phyloP scores from a whole-genome alignment of 2,329 filamentous ascomycete genomes.

The Claviceps maximensis region DNA sequence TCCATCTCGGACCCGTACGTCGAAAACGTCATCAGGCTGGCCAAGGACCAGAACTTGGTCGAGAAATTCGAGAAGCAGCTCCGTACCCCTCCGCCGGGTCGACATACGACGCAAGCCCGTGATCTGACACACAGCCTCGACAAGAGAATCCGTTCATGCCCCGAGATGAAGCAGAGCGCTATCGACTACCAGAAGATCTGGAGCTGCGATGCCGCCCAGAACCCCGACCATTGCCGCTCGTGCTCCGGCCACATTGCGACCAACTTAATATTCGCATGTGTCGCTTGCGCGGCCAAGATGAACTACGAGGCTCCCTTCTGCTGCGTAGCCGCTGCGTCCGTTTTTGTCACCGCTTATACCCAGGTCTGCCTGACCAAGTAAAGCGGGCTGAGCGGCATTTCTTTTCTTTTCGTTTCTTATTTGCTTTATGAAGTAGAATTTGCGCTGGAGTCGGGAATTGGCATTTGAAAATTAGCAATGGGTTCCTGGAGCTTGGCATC shows the following conservation, averaged over 20 bases:
- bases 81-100: too few relatives aligned
- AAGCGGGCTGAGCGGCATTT: not conserved
- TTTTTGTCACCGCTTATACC: not conserved
- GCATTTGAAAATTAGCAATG: too few relatives aligned
- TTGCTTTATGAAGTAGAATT: too few relatives aligned
- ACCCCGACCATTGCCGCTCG: not conserved
- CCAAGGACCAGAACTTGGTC: not conserved
- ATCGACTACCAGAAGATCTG: rapidly evolving
- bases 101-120: too few relatives aligned
- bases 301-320: not conserved
- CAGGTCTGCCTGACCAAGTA: not conserved
- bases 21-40: not conserved
- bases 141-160: not conserved
- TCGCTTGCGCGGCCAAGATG: not conserved
- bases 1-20: not conserved
- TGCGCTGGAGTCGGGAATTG: too few relatives aligned
- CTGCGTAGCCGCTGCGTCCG: not conserved
- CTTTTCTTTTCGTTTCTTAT: too few relatives aligned
- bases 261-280: not conserved
- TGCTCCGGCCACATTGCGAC: not conserved
- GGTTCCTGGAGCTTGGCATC: too few relatives aligned
- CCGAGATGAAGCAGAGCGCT: not conserved
- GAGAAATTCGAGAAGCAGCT: not conserved
- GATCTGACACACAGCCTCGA: not conserved
- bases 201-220: not conserved